Base-by-base conservation (phyloP, 2,329 filamentous ascomycete species). In the Periconia digitata region DNA sequence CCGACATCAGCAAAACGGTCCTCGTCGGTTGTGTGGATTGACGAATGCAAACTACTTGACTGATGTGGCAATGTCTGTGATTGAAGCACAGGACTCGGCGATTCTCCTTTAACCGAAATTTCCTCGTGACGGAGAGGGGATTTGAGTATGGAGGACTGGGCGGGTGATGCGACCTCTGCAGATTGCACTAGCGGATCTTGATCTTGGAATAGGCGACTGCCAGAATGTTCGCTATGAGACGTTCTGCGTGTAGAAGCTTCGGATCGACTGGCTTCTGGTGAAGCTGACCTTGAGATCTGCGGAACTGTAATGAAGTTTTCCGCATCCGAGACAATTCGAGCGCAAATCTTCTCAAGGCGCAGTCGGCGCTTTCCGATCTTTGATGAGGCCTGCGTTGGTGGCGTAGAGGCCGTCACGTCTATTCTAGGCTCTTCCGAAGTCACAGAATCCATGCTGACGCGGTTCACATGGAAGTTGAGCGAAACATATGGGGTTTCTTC, bases 331-430 rank as follows among this genome's bases (percentile, higher is more conserved):
- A 89, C 83, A 22, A 89, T 67, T 54, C 80, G 81, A 13, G 84
- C 85, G 18, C 81, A 79, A 24, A 90, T 80, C 43, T 81, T 81
- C 15, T 80, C 78, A n/a, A 89, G 72, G 15, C 77, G 79, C 41
- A 89, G 74, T 49, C 84, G 81, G 20, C 85, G 78, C 64, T 87
- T 88, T 18, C 85, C 85, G 49, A 85, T 76, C 64, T 82, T 86
- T 20, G 76, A 77, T 2, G 74, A 62, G 10, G 54, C 47, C 44
- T 48, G 21, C 40, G 57, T 12, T 17, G 46, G 44, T 13, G 47
- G 47, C 7, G 46, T 22, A 27, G 56, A 34, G 6, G 60, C 51
- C 6, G 50, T 52, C 18, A 64, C 34, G 13, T 69, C 46, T n/a
- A 68, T 50, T n/a, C 46, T 54, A 17, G 59, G 45, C 40, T 63